Conservation (phyloP, 2,329 filamentous ascomycete species). For the Pseudogymnoascus sp. region DNA sequence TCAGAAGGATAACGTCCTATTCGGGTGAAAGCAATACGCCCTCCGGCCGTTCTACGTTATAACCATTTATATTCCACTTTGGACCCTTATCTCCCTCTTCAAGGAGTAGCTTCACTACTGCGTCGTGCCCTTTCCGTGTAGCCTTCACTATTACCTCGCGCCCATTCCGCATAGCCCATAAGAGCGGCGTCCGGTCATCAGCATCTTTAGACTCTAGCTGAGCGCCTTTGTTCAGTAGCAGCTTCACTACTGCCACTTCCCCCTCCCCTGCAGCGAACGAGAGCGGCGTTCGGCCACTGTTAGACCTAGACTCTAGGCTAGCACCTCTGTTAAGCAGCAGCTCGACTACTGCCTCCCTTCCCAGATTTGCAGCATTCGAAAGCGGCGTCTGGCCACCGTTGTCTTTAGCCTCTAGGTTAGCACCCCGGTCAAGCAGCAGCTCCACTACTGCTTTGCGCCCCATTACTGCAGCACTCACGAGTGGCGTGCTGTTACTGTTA, state of each 20-base stretch:
- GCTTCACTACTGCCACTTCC: not conserved
- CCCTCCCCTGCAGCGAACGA: constrained; percentile 8
- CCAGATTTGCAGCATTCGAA: not conserved
- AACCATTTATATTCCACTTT: too few relatives aligned
- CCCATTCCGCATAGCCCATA: not conserved
- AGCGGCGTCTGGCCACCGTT: not conserved
- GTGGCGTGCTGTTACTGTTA: not conserved
- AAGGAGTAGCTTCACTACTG: not conserved
- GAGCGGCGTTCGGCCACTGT: constrained; percentile 12
- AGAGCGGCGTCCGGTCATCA: not conserved
- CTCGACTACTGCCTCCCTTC: not conserved
- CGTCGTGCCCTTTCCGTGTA: too few relatives aligned
- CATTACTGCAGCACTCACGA: not conserved
- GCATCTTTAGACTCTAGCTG: not conserved
- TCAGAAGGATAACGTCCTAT: too few relatives aligned
- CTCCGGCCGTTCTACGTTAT: too few relatives aligned
- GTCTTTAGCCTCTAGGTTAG: not conserved
- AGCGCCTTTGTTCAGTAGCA: constrained; percentile 4
- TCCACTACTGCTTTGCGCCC: not conserved
- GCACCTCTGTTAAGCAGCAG: constrained; percentile 7
- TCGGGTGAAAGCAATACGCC: too few relatives aligned
- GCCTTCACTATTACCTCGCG: not conserved
- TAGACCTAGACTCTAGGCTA: constrained; percentile 2
- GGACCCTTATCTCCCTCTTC: too few relatives aligned
- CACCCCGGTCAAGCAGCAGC: constrained; percentile 5